These are phyloP conservation scores for Fusarium beomiforme DNA, from an alignment of 2,329 filamentous ascomycete species.

Conservation along the genomic window DNA sequence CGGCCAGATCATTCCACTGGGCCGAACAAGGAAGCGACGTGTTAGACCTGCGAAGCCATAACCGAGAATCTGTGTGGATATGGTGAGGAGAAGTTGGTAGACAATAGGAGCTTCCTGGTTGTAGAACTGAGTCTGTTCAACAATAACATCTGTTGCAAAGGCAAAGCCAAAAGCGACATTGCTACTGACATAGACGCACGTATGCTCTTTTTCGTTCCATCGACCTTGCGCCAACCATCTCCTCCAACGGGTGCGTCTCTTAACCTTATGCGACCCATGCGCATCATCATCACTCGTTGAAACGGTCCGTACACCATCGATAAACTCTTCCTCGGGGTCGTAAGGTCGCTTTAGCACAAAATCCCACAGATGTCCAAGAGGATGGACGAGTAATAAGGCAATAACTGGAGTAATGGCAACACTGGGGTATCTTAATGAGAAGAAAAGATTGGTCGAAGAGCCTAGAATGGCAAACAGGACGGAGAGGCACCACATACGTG, in stretches of 20 bases:
- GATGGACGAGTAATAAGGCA: slow-evolving; percentile 84
- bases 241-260: slow-evolving; percentile 59
- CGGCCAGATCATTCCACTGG: slow-evolving; percentile 92
- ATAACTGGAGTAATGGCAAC: slow-evolving; percentile 91
- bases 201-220: slow-evolving; percentile 92
- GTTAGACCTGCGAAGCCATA: slow-evolving; percentile 88
- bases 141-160: slow-evolving; percentile 89
- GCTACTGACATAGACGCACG: slow-evolving; percentile 88
- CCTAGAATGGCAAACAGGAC: slow-evolving; percentile 82
- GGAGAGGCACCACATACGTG: slow-evolving; percentile 88
- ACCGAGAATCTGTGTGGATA: slow-evolving; percentile 87
- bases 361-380: slow-evolving; percentile 84
- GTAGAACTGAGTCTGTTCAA: slow-evolving; percentile 91
- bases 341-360: slow-evolving; percentile 71
- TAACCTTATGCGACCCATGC: slow-evolving; percentile 30
- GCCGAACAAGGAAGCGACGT: slow-evolving; percentile 82
- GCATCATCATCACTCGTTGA: slow-evolving; percentile 30
- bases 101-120: slow-evolving; percentile 79
- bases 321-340: slow-evolving; percentile 60
- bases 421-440: slow-evolving; percentile 89
- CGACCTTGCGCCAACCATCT: slow-evolving; percentile 81
- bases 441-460: slow-evolving; percentile 87
- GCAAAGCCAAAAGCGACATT: slow-evolving; percentile 92
- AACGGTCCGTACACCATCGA: slow-evolving; percentile 57
- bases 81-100: slow-evolving; percentile 84